Conservation (phyloP, 192 early-diverging fungal species). For the Nowakowskiella sp. region DNA sequence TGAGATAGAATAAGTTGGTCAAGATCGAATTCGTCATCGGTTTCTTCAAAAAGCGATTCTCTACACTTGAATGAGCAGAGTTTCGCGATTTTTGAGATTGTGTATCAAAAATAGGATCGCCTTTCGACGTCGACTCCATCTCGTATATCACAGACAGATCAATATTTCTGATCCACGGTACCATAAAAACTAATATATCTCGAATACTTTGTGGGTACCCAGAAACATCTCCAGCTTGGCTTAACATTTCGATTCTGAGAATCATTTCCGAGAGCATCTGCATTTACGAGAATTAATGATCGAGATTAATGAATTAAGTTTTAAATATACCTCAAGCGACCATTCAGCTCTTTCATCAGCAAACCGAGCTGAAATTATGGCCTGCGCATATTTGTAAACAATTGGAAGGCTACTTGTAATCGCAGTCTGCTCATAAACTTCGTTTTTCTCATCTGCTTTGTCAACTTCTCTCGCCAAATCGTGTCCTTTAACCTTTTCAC, state of each 20-base stretch:
- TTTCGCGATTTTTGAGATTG: neutral
- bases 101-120: conserved; percentile 26
- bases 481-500: conserved; percentile 2
- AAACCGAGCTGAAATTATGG: conserved; percentile 55
- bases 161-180: conserved; percentile 76
- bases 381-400: conserved; percentile 74
- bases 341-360: conserved; percentile 56
- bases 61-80: neutral
- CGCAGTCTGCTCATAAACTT: conserved; percentile 44
- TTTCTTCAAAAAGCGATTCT: neutral
- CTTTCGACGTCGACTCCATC: conserved; percentile 32
- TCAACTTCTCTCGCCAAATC: conserved; percentile 13
- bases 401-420: conserved; percentile 62
- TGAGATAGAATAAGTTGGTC: conserved; percentile 74
- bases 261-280: conserved; percentile 68
- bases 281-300: conserved; percentile 5
- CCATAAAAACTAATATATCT: conserved; percentile 63
- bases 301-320: neutral
- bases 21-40: conserved; percentile 36
- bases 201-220: conserved; percentile 44
- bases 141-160: conserved; percentile 41
- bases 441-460: conserved; percentile 16
- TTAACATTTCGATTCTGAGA: conserved; percentile 56
- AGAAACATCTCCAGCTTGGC: conserved; percentile 13
- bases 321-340: conserved; percentile 43